Evolutionary conservation across 768 basidiomycete genomes (phyloP).

Genomic region (Boletales sp.): DNA sequence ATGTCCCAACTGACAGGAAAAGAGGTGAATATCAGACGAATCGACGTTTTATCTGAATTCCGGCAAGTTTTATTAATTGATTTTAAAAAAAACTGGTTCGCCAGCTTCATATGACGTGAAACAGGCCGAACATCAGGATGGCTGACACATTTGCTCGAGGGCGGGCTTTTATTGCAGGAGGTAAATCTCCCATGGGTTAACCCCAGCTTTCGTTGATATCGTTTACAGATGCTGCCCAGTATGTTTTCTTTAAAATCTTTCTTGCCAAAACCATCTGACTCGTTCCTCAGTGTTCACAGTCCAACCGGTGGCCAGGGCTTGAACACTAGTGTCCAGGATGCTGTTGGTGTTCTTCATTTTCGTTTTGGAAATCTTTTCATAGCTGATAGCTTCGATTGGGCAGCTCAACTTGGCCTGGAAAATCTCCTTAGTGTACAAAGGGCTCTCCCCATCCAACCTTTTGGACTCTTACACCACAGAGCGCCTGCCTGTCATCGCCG

Average conservation of each 20-base stretch:
- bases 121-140: slow-evolving; percentile 48
- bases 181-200: slow-evolving; percentile 11
- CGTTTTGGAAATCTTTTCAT: background rate
- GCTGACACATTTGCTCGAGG: slow-evolving; percentile 40
- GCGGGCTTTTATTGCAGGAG: slow-evolving; percentile 46
- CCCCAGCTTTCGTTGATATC: background rate
- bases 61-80: slow-evolving; percentile 11
- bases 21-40: slow-evolving; percentile 29
- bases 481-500: slow-evolving; percentile 43
- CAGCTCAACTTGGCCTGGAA: slow-evolving; percentile 47
- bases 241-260: background rate
- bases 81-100: background rate
- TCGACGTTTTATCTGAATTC: slow-evolving; percentile 23
- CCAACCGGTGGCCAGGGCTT: slow-evolving; percentile 31
- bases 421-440: slow-evolving; percentile 39
- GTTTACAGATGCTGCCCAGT: slow-evolving; percentile 45
- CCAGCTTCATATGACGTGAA: background rate
- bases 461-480: slow-evolving; percentile 43
- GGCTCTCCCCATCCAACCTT: slow-evolving; percentile 32
- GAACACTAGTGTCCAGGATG: slow-evolving; percentile 37
- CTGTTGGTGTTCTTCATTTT: slow-evolving; percentile 24
- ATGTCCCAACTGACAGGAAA: slow-evolving; percentile 25
- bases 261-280: too few species aligned
- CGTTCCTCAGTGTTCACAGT: slow-evolving; percentile 18
- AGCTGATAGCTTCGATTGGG: background rate